These are phyloP conservation scores for Acanthamoeba sp. DNA, from an alignment of 208 protist species.

Conservation along the genomic window DNA sequence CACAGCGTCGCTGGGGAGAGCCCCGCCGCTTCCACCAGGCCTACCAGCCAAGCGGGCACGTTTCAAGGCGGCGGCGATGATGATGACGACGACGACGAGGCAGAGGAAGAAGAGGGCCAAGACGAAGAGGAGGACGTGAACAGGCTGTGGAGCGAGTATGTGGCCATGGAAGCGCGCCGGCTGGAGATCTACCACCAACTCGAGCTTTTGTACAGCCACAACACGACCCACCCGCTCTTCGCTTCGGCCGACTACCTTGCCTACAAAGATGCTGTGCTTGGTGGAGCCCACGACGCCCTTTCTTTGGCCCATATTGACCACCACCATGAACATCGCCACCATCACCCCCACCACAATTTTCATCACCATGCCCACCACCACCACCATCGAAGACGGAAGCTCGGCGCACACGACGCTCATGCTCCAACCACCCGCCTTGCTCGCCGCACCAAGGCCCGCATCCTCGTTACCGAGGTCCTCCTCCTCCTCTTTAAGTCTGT, in stretches of 20 bases:
- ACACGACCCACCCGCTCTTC: conserved; percentile 24
- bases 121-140: conserved; percentile 11
- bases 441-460: conserved; percentile 38
- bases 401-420: not conserved
- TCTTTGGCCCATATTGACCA: not conserved
- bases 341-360: not conserved
- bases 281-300: not conserved
- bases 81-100: not conserved
- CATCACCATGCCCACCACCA: not conserved
- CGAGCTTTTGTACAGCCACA: not conserved
- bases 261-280: conserved; percentile 25
- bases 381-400: not conserved
- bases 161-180: not conserved
- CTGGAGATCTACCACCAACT: conserved; percentile 47
- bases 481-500: not conserved
- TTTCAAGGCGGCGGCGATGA: not conserved
- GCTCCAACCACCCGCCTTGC: conserved; percentile 13
- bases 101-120: not conserved
- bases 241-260: not conserved
- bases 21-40: too few relatives aligned
- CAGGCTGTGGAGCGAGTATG: conserved; percentile 35
- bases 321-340: not conserved
- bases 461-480: conserved; percentile 45
- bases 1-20: too few relatives aligned
- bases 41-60: too few relatives aligned